Conservation (phyloP, 306 rosid genomes). For the Ochetophila trinervis region DNA sequence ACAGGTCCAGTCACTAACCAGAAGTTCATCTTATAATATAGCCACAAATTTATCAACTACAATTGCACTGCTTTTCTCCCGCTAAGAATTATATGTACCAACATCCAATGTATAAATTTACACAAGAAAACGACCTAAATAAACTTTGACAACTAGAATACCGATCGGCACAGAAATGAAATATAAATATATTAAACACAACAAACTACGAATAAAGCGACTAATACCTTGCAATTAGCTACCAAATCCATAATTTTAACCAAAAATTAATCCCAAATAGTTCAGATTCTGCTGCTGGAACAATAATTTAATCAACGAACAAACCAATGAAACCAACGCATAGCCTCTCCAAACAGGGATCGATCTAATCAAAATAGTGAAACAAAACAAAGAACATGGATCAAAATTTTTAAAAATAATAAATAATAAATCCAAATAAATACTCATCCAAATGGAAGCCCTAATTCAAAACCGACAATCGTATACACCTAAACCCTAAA, state of each 20-base stretch:
- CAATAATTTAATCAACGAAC: conserved; percentile 19
- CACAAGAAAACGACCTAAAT: not conserved
- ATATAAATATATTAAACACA: not conserved
- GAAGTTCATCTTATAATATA: not conserved
- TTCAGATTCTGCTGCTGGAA: conserved; percentile 37
- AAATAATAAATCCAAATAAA: conserved; percentile 6
- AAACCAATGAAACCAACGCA: conserved; percentile 27
- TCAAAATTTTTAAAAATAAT: conserved; percentile 8
- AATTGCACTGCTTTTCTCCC: conserved; percentile 1
- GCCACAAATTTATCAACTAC: not conserved
- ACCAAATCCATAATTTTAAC: conserved; percentile 62
- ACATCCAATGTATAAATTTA: not conserved
- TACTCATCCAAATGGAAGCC: conserved; percentile 2
- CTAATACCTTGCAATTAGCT: conserved; percentile 71
- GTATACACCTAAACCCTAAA: not conserved
- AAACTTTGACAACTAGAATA: conserved; percentile 1
- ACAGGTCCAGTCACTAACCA: not conserved
- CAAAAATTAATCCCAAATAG: conserved; percentile 25
- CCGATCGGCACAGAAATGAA: not conserved
- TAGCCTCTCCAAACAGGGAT: conserved; percentile 29
- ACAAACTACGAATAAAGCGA: not conserved
- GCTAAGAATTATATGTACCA: not conserved
- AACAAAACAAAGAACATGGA: conserved; percentile 19
- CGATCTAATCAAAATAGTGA: conserved; percentile 39
- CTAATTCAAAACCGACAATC: not conserved